Evolutionary conservation across 2,329 filamentous ascomycete genomes (phyloP).

Genomic region (Trichoderma endophyticum): DNA sequence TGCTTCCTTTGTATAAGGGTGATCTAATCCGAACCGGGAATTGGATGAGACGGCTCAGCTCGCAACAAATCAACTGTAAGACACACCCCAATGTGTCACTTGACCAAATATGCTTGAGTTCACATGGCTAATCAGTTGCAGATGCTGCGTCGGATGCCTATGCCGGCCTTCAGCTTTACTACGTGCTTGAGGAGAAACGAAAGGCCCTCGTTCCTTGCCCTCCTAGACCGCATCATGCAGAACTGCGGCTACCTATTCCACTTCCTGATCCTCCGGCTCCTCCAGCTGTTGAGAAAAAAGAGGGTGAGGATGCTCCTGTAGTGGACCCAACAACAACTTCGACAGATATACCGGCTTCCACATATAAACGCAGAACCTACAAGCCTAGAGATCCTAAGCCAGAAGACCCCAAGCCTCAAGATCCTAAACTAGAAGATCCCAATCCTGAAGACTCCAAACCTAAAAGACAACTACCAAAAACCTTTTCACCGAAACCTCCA

Average conservation of each 20-base stretch:
- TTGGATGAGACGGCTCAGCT: slow-evolving; percentile 64
- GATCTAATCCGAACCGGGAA: slow-evolving; percentile 66
- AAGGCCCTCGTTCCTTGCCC: slow-evolving; percentile 65
- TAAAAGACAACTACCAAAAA: background rate
- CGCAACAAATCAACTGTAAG: slow-evolving; percentile 69
- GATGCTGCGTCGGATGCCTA: slow-evolving; percentile 83
- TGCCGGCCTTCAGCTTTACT: slow-evolving; percentile 69
- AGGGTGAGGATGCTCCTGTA: slow-evolving; percentile 31
- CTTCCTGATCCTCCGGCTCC: slow-evolving; percentile 33
- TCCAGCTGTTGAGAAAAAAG: slow-evolving; percentile 1
- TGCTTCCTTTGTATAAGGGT: slow-evolving; percentile 74
- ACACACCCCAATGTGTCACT: background rate
- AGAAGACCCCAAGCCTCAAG: slow-evolving; percentile 20
- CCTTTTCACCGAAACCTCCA: background rate
- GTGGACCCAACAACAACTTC: slow-evolving; percentile 5
- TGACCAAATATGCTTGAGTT: background rate
- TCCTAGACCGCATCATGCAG: slow-evolving; percentile 65
- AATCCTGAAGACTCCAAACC: slow-evolving; percentile 21
- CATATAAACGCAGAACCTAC: background rate
- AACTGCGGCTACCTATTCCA: slow-evolving; percentile 62
- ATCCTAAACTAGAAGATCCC: background rate
- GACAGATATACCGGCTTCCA: background rate
- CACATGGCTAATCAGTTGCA: slow-evolving; percentile 29
- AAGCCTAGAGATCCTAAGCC: slow-evolving; percentile 21
- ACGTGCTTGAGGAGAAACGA: slow-evolving; percentile 67